Evolutionary conservation across 2,329 filamentous ascomycete genomes (phyloP).

Genomic region (Trichophyton benhamiae): DNA sequence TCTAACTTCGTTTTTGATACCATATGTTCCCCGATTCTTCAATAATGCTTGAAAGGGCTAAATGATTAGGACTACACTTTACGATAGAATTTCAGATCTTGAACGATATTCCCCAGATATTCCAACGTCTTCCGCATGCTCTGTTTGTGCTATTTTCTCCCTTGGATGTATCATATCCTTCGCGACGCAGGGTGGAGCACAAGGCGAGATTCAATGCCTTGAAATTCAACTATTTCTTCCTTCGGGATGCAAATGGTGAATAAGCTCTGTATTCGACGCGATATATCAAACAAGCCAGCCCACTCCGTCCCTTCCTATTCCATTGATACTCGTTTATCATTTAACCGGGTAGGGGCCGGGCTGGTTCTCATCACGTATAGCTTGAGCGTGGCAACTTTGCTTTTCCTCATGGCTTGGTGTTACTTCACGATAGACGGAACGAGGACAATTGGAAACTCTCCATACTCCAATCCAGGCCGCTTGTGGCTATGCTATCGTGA

Average conservation of each 20-base stretch:
- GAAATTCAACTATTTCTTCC: conserved; percentile 26
- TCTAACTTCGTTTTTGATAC: background rate
- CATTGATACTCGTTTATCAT: background rate
- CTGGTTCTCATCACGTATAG: background rate
- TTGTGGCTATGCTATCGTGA: background rate
- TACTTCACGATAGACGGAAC: background rate
- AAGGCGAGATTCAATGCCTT: conserved; percentile 41
- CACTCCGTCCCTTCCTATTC: background rate
- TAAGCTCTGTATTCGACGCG: conserved; percentile 43
- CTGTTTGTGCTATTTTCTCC: background rate
- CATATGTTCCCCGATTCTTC: background rate
- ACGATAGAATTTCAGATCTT: background rate
- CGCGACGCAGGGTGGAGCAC: conserved; percentile 43
- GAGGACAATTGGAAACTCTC: background rate
- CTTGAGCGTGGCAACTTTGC: background rate
- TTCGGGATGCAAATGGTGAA: conserved; percentile 15
- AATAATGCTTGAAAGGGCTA: background rate
- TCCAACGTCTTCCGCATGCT: background rate
- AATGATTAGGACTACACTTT: background rate
- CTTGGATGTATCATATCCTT: conserved; percentile 16
- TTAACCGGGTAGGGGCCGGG: background rate
- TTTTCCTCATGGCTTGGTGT: background rate
- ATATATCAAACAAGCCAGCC: conserved; percentile 29
- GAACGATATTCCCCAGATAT: background rate
- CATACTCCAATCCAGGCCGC: background rate